Conservation (phyloP, 257 asterid genomes). For the Primulina tabacum region DNA sequence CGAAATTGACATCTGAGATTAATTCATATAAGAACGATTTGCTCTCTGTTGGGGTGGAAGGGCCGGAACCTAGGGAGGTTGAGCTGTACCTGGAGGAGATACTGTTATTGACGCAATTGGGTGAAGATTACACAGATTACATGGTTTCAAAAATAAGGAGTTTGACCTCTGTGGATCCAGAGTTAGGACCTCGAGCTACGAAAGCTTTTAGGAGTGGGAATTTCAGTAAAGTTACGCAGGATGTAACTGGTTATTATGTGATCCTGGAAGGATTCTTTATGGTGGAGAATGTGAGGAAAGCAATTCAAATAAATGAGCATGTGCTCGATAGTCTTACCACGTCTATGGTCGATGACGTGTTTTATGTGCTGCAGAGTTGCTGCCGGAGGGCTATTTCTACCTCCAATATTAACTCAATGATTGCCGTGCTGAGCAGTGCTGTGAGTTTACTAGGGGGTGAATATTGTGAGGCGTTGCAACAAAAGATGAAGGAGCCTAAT, state of each 20-base stretch:
- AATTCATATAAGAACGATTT: constrained; percentile 77
- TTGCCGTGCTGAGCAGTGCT: constrained; percentile 79
- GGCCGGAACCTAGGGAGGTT: constrained; percentile 90
- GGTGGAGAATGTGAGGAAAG: constrained; percentile 98
- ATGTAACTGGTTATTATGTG: constrained; percentile 81
- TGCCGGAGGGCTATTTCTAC: constrained; percentile 88
- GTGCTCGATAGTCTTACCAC: constrained; percentile 90
- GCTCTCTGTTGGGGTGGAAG: constrained; percentile 64
- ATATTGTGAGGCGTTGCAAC: constrained; percentile 87
- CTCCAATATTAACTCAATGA: constrained; percentile 77
- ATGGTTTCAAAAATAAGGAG: constrained; percentile 81
- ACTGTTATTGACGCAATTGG: constrained; percentile 71
- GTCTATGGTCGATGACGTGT: constrained; percentile 96
- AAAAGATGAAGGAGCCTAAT: constrained; percentile 80
- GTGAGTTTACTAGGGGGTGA: constrained; percentile 87
- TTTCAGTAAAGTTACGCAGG: constrained; percentile 81
- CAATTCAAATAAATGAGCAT: constrained; percentile 83
- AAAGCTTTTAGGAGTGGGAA: constrained; percentile 92
- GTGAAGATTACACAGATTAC: constrained; percentile 89
- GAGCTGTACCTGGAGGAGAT: constrained; percentile 91
- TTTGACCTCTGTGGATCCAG: constrained; percentile 80
- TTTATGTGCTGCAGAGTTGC: constrained; percentile 94
- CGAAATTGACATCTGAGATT: constrained; percentile 72
- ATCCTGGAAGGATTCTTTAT: constrained; percentile 91
- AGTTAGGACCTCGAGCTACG: constrained; percentile 78